A percentile compares a stretch with the other conserved stretches of the same genome.
Conservation (phyloP, 306 rosid genomes). For the Spatholobus suberectus region DNA sequence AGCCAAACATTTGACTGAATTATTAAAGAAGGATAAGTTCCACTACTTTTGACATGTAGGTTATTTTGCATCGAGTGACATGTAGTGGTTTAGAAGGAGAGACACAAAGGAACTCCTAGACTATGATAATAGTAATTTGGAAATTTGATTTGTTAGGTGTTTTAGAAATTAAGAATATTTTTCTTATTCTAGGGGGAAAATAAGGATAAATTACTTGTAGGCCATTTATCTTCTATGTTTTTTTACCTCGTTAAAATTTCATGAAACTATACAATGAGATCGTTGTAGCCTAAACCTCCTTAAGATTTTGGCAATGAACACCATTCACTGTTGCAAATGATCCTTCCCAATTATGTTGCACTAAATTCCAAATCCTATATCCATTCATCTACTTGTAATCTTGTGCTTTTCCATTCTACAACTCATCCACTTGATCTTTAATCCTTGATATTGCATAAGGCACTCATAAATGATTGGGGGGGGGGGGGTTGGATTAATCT, state of each 20-base stretch:
- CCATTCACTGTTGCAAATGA: not conserved
- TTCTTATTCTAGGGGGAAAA: not conserved
- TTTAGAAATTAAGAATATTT: not conserved
- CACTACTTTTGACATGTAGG: too few relatives aligned
- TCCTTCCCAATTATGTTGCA: not conserved
- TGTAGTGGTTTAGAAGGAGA: slow-evolving; percentile 11
- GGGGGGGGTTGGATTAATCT: slow-evolving; percentile 1
- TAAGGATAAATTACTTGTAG: not conserved
- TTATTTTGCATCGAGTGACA: not conserved
- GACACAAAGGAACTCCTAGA: not conserved
- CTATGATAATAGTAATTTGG: not conserved
- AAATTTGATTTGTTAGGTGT: not conserved
- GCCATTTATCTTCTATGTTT: not conserved
- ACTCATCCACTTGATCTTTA: slow-evolving; percentile 13
- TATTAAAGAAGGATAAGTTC: too few relatives aligned
- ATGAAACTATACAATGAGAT: not conserved
- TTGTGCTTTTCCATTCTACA: not conserved
- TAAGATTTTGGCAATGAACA: not conserved
- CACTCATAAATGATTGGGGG: not conserved
- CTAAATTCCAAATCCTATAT: not conserved
- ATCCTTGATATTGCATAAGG: slow-evolving; percentile 7
- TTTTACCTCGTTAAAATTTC: slow-evolving; percentile 22
- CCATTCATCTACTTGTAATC: not conserved
- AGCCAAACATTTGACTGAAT: too few relatives aligned
- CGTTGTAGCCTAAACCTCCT: not conserved